phyloP scores from a whole-genome alignment of 352 stramenopile genomes.

The Globisporangium alternatum region DNA sequence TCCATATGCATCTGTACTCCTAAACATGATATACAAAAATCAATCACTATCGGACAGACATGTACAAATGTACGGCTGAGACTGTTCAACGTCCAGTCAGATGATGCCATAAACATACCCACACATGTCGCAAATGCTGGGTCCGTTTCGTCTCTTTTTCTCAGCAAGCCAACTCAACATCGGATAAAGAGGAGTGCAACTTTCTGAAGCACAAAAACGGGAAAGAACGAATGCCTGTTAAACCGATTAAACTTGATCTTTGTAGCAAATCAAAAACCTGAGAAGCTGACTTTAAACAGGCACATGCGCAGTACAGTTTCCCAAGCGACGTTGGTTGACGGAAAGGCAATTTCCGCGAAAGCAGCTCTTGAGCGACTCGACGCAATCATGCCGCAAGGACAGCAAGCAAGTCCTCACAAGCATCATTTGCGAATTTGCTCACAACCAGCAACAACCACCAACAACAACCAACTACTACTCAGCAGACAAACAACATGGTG shows the following conservation, averaged over 20 bases:
- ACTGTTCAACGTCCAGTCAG: too few species aligned
- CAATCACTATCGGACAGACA: too few species aligned
- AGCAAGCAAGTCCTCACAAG: background rate
- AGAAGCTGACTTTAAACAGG: background rate
- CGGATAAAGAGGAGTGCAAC: too few species aligned
- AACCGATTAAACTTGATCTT: background rate
- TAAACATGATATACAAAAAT: too few species aligned
- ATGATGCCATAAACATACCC: too few species aligned
- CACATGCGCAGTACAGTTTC: too few species aligned
- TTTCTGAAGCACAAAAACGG: too few species aligned
- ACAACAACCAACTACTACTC: slow-evolving; percentile 14
- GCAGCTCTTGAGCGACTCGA: background rate
- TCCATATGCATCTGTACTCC: too few species aligned
- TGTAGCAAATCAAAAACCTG: background rate
- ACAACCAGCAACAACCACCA: slow-evolving; percentile 6
- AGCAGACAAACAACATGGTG: slow-evolving; percentile 28
- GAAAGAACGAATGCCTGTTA: background rate
- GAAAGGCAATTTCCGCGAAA: slow-evolving; percentile 11
- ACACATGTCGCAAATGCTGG: too few species aligned
- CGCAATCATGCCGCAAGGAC: background rate
- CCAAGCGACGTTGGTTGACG: slow-evolving; percentile 8
- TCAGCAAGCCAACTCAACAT: too few species aligned
- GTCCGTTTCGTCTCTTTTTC: too few species aligned
- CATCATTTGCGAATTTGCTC: slow-evolving; percentile 16
- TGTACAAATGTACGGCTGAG: too few species aligned